Base-by-base conservation (phyloP, 1,284 basidiomycete species). In the Nidula niveotomentosa region DNA sequence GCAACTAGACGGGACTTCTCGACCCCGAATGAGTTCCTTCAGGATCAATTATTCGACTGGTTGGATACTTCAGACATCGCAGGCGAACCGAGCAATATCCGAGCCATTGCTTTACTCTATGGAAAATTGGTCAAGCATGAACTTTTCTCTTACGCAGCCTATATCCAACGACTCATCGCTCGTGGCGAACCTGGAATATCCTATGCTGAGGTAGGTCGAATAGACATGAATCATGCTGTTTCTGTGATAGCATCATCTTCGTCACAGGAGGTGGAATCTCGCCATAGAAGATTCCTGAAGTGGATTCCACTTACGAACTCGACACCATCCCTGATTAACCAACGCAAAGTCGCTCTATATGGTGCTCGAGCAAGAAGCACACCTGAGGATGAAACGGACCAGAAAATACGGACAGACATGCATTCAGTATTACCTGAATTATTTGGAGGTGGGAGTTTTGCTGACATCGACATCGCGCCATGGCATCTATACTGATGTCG, bases 41-140 rank as follows among this genome's bases (percentile, higher is more conserved):
- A 92, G 62, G 86, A 90, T 61, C 76, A 82, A 52, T 67, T 96
- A 2, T 94, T 95, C 66, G 86, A 91, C 54, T 96, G 94, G 94
- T 77, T 96, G 30, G 91, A 94, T 65, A 77, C 75, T 0, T 88
- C 80, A 9, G 79, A 83, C 4, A 79, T 83, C 9, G 86, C 88
- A 3, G 80, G 75, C 6, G 82, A 91, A 36, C 59, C 69, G 3
- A 72, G 75, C 13, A 92, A 87, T 65, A 72, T 89, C 2, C 74
- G 76, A 39, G 76, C 83, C 15, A 81, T 94, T 37, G 83, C 91
- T 8, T 76, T 90, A 18, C 75, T 95, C 4, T 91, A 90, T 56
- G 93, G 91, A 9, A 90, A 93, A 66, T 79, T 96, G 1, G 85
- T 91, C 4, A 83, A 88, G 62, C 74, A 80, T 30, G 86, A 84